A percentile compares a stretch with the other conserved stretches of the same genome.
Conservation (phyloP, 1,284 basidiomycete genomes). For the Meira nashicola region DNA sequence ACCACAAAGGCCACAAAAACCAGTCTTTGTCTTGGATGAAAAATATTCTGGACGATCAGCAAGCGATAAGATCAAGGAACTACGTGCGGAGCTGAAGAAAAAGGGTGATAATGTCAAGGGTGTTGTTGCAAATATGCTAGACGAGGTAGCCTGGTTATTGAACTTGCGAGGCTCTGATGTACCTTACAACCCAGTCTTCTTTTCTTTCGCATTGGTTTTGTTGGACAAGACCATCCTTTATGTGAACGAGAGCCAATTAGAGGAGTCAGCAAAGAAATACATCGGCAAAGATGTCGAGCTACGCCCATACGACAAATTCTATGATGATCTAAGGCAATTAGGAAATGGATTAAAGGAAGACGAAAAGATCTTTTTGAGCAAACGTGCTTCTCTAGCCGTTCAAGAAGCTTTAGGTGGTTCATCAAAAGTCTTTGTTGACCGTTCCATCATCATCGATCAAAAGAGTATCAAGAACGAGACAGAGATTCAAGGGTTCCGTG, state of each 20-base stretch:
- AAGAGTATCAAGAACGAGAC: conserved; percentile 84
- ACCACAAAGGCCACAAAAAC: conserved; percentile 67
- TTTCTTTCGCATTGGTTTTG: conserved; percentile 80
- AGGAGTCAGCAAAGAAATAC: conserved; percentile 60
- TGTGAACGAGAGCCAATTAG: conserved; percentile 64
- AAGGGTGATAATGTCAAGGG: conserved; percentile 24
- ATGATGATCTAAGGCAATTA: conserved; percentile 36
- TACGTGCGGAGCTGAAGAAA: conserved; percentile 37
- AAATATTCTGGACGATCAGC: conserved; percentile 61
- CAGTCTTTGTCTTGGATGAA: conserved; percentile 67
- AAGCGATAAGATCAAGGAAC: conserved; percentile 35
- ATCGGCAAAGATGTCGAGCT: conserved; percentile 71
- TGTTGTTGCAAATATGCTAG: conserved; percentile 49
- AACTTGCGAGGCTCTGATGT: conserved; percentile 91
- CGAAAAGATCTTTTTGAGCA: conserved; percentile 37
- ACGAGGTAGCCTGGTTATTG: conserved; percentile 65
- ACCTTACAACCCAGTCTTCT: conserved; percentile 87
- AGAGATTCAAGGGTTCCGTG: conserved; percentile 84
- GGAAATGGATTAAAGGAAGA: conserved; percentile 23
- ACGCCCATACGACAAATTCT: conserved; percentile 61
- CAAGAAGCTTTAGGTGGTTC: conserved; percentile 47
- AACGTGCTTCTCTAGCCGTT: conserved; percentile 46
- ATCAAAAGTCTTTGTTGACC: conserved; percentile 29
- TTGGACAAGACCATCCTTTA: conserved; percentile 63
- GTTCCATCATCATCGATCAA: conserved; percentile 66